A percentile compares a stretch with the other conserved stretches of the same genome.
Evolutionary conservation across 306 rosid species (phyloP).

Genomic region (Bauhinia variegata): DNA sequence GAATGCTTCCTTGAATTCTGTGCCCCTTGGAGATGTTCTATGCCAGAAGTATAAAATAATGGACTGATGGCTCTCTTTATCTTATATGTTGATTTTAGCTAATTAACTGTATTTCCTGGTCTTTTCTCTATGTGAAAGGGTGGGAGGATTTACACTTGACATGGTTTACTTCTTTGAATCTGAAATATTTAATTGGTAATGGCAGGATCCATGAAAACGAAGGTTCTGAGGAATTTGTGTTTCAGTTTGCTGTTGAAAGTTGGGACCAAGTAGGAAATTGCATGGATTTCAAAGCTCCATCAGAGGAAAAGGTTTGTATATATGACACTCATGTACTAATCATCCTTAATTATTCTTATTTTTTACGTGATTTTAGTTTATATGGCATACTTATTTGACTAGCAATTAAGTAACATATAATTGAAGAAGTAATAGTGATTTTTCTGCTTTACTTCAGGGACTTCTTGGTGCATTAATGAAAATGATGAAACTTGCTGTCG

Average conservation of each 20-base stretch:
- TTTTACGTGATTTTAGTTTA: not conserved
- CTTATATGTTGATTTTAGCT: not conserved
- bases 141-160: constrained; percentile 30
- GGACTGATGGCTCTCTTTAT: not conserved
- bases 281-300: constrained; percentile 39
- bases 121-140: constrained; percentile 9
- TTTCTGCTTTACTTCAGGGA: constrained; percentile 59
- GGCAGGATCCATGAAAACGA: constrained; percentile 70
- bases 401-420: constrained; percentile 18
- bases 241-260: constrained; percentile 62
- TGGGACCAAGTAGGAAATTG: constrained; percentile 68
- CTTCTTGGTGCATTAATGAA: constrained; percentile 74
- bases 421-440: constrained; percentile 22
- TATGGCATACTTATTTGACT: constrained; percentile 18
- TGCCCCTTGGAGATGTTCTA: not conserved
- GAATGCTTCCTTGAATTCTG: not conserved
- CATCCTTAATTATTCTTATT: constrained; percentile 3
- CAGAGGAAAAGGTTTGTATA: constrained; percentile 60
- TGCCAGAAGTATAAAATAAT: constrained; percentile 19
- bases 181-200: constrained; percentile 42
- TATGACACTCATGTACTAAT: constrained; percentile 27
- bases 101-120: constrained; percentile 23
- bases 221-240: constrained; percentile 60
- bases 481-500: constrained; percentile 71
- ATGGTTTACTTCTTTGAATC: constrained; percentile 27